Evolutionary conservation across 2,329 filamentous ascomycete species (phyloP), one percentile per base, ranked within the genome.

Genomic region (Colletotrichum agaves): DNA sequence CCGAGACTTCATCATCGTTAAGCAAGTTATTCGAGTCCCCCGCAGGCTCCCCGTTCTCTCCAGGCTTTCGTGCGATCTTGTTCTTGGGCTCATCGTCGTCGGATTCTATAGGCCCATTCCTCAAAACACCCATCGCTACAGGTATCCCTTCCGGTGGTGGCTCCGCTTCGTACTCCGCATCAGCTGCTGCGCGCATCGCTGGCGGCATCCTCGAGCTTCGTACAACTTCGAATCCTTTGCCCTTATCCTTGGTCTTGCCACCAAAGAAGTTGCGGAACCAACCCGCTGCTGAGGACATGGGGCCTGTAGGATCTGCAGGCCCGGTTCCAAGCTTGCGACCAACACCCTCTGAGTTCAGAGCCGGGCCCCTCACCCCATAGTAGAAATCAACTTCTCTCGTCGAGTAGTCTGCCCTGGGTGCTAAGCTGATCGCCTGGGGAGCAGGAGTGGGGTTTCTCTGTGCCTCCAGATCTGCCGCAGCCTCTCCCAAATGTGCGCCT

Each of bases 341-440:
- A 0, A 92, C 91, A 3, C 89, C 89, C 68, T 93, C 92, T 1
- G 93, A 92, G 72, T 91, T 94, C 12, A 98, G 82, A 1, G 95
- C 93, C 19, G 94, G 93, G 0, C 96, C 96, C 37, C 96, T 89
- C 17, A 97, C 92, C 10, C 94, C 92, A 74, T 99, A 98, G 79
- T 98, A 98, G 74, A 97, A 97, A 77, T 99, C 96, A 0, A 97
- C 93, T 78, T 99, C 96, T 63, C 96, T 91, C 1, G 95, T 96
- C 2, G 94, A 91, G 75, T 98, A 98, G 75, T 99, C 95, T 1
- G 92, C 90, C 52, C 89, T 85, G 21, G 88, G 90, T 1, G 84
- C 81, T 39, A 87, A 83, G 37, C 85, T 77, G 64, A 80, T 77
- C 12, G 66, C 66, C 49, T 79, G 72, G 2, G 81, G 81, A 1